These are phyloP conservation scores for Pichia sp. DNA, from an alignment of 1,139 yeast genomes.

Conservation along the genomic window DNA sequence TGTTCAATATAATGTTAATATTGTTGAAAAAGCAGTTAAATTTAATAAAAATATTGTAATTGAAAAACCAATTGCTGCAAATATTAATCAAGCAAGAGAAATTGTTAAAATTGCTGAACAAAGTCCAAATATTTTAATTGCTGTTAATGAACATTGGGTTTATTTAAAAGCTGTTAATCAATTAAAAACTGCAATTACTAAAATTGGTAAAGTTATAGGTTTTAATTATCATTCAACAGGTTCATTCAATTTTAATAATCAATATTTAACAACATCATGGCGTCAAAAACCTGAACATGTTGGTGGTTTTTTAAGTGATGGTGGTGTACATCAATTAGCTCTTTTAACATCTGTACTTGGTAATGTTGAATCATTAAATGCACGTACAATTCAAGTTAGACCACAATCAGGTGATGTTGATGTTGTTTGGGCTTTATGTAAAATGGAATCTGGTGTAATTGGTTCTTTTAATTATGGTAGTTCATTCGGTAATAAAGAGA, in stretches of 20 bases:
- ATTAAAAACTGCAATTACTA: slow-evolving; percentile 50
- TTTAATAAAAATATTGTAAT: slow-evolving; percentile 71
- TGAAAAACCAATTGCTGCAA: slow-evolving; percentile 92
- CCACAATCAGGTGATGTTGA: slow-evolving; percentile 77
- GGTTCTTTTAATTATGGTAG: slow-evolving; percentile 91
- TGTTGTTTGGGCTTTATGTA: slow-evolving; percentile 62
- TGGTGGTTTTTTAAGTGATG: slow-evolving; percentile 88
- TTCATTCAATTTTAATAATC: slow-evolving; percentile 57
- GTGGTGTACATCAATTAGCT: slow-evolving; percentile 94
- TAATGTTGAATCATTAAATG: slow-evolving; percentile 59
- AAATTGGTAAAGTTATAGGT: slow-evolving; percentile 70
- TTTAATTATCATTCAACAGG: slow-evolving; percentile 82
- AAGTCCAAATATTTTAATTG: slow-evolving; percentile 47
- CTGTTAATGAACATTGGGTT: slow-evolving; percentile 80
- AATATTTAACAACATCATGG: slow-evolving; percentile 73
- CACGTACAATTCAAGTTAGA: slow-evolving; percentile 68
- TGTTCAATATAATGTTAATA: slow-evolving; percentile 66
- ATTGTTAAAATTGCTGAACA: slow-evolving; percentile 61
- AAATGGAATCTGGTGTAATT: slow-evolving; percentile 50
- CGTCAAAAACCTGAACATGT: slow-evolving; percentile 83
- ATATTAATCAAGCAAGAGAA: slow-evolving; percentile 67
- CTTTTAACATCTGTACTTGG: slow-evolving; percentile 80
- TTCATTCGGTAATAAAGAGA: slow-evolving; percentile 80
- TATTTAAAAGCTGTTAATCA: slow-evolving; percentile 52
- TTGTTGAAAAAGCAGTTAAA: slow-evolving; percentile 57